Conservation (phyloP, 2,329 filamentous ascomycete species). For the Monilinia laxa region DNA sequence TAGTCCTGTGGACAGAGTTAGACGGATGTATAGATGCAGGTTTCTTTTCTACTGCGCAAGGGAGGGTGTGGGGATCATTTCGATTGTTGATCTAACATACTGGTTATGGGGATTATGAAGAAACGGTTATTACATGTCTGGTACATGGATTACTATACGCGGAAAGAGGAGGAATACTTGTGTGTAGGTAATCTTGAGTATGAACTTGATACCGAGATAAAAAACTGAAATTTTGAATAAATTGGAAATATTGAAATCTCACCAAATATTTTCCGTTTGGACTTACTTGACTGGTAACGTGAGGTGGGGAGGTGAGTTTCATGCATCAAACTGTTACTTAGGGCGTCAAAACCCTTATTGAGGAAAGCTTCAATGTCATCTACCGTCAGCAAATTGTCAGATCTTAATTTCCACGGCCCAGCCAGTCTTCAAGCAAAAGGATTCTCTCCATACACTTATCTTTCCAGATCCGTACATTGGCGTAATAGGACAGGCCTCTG, state of each 20-base stretch:
- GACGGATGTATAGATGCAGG: slow-evolving; percentile 10
- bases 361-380: not conserved
- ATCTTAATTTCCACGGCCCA: slow-evolving; percentile 6
- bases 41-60: slow-evolving; percentile 8
- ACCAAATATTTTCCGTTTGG: not conserved
- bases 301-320: not conserved
- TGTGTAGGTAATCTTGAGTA: slow-evolving; percentile 18
- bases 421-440: slow-evolving; percentile 5
- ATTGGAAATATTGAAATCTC: slow-evolving; percentile 1
- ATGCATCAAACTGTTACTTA: not conserved
- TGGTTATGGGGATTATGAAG: slow-evolving; percentile 4
- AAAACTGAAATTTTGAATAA: not conserved
- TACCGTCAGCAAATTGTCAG: not conserved
- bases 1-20: slow-evolving; percentile 9
- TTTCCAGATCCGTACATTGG: not conserved
- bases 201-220: slow-evolving; percentile 15
- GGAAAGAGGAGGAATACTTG: slow-evolving; percentile 6
- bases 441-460: not conserved
- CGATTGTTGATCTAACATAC: slow-evolving; percentile 8
- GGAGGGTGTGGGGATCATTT: not conserved
- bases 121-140: slow-evolving; percentile 10
- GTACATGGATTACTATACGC: slow-evolving; percentile 7
- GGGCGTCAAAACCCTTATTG: not conserved
- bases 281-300: not conserved
- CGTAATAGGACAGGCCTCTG: not conserved